Evolutionary conservation across 805 yeast genomes (phyloP).

Genomic region (Saturnispora dispora): DNA sequence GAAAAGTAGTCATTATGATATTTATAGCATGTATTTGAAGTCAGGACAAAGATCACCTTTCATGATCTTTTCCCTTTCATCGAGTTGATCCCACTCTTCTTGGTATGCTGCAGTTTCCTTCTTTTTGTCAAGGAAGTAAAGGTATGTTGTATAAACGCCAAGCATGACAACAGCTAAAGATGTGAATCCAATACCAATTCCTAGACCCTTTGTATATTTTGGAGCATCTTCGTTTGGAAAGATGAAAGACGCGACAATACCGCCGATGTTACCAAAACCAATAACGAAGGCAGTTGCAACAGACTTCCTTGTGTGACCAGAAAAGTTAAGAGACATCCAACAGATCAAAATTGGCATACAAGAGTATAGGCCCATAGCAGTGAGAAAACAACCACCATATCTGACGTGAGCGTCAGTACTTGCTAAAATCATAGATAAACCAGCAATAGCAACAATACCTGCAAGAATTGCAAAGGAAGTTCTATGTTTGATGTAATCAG

Average conservation of each 20-base stretch:
- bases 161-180: slow-evolving; percentile 32
- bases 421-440: slow-evolving; percentile 48
- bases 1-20: neutral
- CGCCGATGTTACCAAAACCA: slow-evolving; percentile 71
- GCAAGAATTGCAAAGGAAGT: slow-evolving; percentile 33
- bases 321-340: slow-evolving; percentile 56
- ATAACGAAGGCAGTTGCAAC: slow-evolving; percentile 44
- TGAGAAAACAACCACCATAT: slow-evolving; percentile 58
- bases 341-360: slow-evolving; percentile 62
- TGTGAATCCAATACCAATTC: slow-evolving; percentile 40
- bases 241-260: slow-evolving; percentile 53
- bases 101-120: slow-evolving; percentile 27
- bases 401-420: slow-evolving; percentile 32
- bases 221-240: slow-evolving; percentile 53
- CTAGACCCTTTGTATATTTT: slow-evolving; percentile 43
- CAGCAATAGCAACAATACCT: slow-evolving; percentile 35
- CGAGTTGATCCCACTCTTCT: slow-evolving; percentile 21
- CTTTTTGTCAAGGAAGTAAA: slow-evolving; percentile 26
- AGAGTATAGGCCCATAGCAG: slow-evolving; percentile 50
- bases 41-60: slow-evolving; percentile 34
- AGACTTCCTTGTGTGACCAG: slow-evolving; percentile 53
- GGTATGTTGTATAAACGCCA: slow-evolving; percentile 24
- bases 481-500: slow-evolving; percentile 47
- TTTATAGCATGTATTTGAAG: slow-evolving; percentile 38
- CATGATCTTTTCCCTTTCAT: slow-evolving; percentile 24